Evolutionary conservation across 768 basidiomycete species (phyloP).

Genomic region (Leccinellum albellum): DNA sequence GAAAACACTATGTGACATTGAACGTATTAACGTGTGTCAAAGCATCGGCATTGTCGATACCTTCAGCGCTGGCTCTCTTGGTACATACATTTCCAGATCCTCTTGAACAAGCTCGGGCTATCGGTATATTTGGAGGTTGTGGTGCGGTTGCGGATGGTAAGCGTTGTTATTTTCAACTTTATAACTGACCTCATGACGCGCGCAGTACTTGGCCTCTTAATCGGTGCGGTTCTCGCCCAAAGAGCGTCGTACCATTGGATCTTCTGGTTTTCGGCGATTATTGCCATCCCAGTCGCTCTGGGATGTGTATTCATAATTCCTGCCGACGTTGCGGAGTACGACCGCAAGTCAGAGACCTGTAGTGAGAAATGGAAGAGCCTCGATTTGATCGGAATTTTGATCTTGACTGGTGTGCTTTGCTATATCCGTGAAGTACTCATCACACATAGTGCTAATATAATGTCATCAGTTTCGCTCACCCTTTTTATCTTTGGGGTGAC

Average conservation of each 20-base stretch:
- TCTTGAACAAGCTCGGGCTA: constrained; percentile 43
- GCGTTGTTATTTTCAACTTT: not conserved
- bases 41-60: constrained; percentile 49
- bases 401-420: constrained; percentile 33
- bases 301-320: constrained; percentile 36
- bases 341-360: not conserved
- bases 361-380: constrained; percentile 29
- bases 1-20: not conserved
- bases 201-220: constrained; percentile 39
- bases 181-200: not conserved
- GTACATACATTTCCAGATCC: constrained; percentile 49
- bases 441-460: not conserved
- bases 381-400: constrained; percentile 37
- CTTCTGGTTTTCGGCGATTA: constrained; percentile 45
- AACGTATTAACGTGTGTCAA: constrained; percentile 7
- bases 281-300: constrained; percentile 33
- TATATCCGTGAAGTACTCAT: not conserved
- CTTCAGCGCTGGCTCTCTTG: constrained; percentile 48
- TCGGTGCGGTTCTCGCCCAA: constrained; percentile 43
- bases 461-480: constrained; percentile 31
- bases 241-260: constrained; percentile 47
- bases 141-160: constrained; percentile 45
- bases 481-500: constrained; percentile 44
- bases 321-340: constrained; percentile 5
- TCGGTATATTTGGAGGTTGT: constrained; percentile 44